phyloP scores from a whole-genome alignment of 2,329 filamentous ascomycete genomes.

The Aspergillus hiratsukae region DNA sequence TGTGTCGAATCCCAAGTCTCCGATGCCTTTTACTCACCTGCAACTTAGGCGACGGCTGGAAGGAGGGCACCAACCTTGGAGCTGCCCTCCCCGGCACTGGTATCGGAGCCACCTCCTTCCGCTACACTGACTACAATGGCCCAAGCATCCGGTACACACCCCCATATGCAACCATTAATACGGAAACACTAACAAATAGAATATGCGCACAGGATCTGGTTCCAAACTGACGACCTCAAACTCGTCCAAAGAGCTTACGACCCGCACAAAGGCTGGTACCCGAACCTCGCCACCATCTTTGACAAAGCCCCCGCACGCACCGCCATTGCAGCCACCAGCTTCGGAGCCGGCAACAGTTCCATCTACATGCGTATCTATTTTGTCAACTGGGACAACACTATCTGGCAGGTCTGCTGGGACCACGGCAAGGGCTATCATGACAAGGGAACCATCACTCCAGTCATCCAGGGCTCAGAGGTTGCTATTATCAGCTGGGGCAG shows the following conservation, averaged over 20 bases:
- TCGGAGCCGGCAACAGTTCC: neutral
- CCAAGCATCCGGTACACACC: constrained; percentile 1
- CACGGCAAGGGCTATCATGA: neutral
- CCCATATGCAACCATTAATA: too few relatives aligned
- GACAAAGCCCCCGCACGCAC: constrained; percentile 1
- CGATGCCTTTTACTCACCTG: too few relatives aligned
- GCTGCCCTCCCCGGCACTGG: constrained; percentile 5
- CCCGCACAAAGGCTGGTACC: too few relatives aligned
- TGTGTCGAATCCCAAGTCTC: too few relatives aligned
- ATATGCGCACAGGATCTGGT: too few relatives aligned
- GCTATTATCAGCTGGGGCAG: too few relatives aligned
- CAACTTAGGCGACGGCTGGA: too few relatives aligned
- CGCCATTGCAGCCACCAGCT: constrained; percentile 5
- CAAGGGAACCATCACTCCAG: neutral
- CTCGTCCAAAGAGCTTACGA: too few relatives aligned
- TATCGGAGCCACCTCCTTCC: constrained; percentile 5
- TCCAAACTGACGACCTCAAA: too few relatives aligned
- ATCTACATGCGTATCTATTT: constrained; percentile 6
- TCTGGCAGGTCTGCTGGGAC: constrained; percentile 3
- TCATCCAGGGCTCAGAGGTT: too few relatives aligned
- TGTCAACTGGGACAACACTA: neutral
- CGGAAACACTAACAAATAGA: too few relatives aligned
- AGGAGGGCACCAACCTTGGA: too few relatives aligned
- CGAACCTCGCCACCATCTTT: neutral
- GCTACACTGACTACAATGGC: neutral